Percentiles rank a stretch among this genome's conserved stretches.
phyloP scores from a whole-genome alignment of 2,329 filamentous ascomycete species.

The Chrysoporthe cubensis region DNA sequence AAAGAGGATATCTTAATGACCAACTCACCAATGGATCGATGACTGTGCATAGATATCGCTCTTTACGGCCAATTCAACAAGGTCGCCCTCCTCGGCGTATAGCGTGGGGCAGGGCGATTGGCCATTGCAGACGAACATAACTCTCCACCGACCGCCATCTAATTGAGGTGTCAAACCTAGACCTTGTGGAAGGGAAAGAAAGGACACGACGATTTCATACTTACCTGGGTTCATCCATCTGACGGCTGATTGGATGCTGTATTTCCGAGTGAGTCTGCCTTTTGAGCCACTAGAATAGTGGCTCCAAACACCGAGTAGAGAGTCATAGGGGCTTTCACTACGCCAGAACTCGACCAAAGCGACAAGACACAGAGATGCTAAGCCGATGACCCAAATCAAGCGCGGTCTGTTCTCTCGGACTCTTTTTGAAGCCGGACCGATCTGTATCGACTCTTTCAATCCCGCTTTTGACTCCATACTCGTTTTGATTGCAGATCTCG shows the following conservation, averaged over 20 bases:
- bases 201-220: not conserved
- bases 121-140: constrained; percentile 30
- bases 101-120: constrained; percentile 28
- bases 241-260: constrained; percentile 3
- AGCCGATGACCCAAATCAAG: not conserved
- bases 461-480: not conserved
- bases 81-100: constrained; percentile 29
- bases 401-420: not conserved
- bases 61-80: constrained; percentile 28
- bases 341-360: not conserved
- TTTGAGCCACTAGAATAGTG: not conserved
- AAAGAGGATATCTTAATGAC: not conserved
- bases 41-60: constrained; percentile 29
- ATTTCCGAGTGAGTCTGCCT: constrained; percentile 7
- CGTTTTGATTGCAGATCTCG: not conserved
- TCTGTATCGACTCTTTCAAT: not conserved
- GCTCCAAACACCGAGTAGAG: not conserved
- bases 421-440: not conserved
- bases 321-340: not conserved
- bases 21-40: constrained; percentile 29
- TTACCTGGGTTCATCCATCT: constrained; percentile 21
- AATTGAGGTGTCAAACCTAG: not conserved
- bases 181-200: not conserved
- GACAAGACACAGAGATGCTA: not conserved
- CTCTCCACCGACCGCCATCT: constrained; percentile 30